A percentile compares a stretch with the other conserved stretches of the same genome.
Conservation (phyloP, 306 rosid genomes). For the Quercus engelmannii region DNA sequence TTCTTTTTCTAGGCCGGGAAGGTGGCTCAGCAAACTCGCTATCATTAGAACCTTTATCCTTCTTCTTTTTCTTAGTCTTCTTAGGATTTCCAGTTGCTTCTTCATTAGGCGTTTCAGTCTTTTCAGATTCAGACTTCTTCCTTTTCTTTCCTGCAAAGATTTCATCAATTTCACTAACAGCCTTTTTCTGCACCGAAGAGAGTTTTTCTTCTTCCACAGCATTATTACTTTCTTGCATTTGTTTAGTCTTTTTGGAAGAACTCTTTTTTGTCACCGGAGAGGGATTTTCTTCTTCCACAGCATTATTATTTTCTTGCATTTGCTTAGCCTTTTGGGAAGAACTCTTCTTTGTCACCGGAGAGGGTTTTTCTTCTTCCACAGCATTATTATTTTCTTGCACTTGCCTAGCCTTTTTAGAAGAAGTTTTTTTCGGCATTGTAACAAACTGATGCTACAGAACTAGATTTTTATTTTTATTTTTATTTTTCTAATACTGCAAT, state of each 20-base stretch:
- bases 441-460: neutral
- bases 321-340: too few species aligned
- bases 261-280: too few species aligned
- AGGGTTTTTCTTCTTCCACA: too few species aligned
- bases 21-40: slow-evolving; percentile 29
- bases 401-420: neutral
- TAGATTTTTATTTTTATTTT: too few species aligned
- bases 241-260: too few species aligned
- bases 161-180: slow-evolving; percentile 58
- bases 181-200: slow-evolving; percentile 29
- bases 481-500: neutral
- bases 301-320: too few species aligned
- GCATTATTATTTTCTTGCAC: too few species aligned
- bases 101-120: slow-evolving; percentile 14
- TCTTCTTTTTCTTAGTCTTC: slow-evolving; percentile 40
- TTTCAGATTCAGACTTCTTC: slow-evolving; percentile 35
- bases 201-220: slow-evolving; percentile 35
- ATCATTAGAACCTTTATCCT: slow-evolving; percentile 7
- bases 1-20: slow-evolving; percentile 46
- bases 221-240: slow-evolving; percentile 20
- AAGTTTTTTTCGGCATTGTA: neutral
- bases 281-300: too few species aligned
- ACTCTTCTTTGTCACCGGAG: too few species aligned
- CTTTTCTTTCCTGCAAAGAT: slow-evolving; percentile 64
- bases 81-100: slow-evolving; percentile 17